Conservation (phyloP, 805 yeast species). For the Lachancea thermotolerans region DNA sequence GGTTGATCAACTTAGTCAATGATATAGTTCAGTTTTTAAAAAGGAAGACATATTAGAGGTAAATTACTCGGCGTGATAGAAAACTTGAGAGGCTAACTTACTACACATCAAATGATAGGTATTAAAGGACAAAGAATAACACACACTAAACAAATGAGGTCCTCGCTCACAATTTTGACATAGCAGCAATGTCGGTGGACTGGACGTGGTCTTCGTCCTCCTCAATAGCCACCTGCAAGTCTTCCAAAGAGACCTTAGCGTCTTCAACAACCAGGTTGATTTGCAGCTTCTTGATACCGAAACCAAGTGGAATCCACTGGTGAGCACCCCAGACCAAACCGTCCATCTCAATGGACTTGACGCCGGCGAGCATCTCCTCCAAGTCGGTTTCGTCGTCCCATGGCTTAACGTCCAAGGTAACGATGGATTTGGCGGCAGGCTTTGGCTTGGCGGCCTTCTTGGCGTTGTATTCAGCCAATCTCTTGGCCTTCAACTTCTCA, state of each 20-base stretch:
- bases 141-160: neutral
- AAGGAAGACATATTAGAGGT: too few species aligned
- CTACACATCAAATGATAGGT: neutral
- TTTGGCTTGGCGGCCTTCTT: slow-evolving; percentile 96
- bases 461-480: slow-evolving; percentile 96
- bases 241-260: slow-evolving; percentile 89
- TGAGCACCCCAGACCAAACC: slow-evolving; percentile 99
- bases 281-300: slow-evolving; percentile 99
- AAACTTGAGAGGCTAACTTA: neutral
- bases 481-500: slow-evolving; percentile 93
- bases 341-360: slow-evolving; percentile 77
- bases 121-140: neutral
- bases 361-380: slow-evolving; percentile 80
- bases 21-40: too few species aligned
- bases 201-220: slow-evolving; percentile 99
- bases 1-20: too few species aligned
- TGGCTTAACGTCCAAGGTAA: slow-evolving; percentile 97
- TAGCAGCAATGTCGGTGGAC: slow-evolving; percentile 98
- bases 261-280: slow-evolving; percentile 98
- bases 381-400: slow-evolving; percentile 99
- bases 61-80: neutral
- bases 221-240: slow-evolving; percentile 64
- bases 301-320: slow-evolving; percentile 95
- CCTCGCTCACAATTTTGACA: slow-evolving; percentile 79
- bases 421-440: slow-evolving; percentile 97